Percentiles rank a stretch among this genome's conserved stretches.
Evolutionary conservation across 169 alveolate genomes (phyloP).

Genomic region (Amoebophrya sp.): DNA sequence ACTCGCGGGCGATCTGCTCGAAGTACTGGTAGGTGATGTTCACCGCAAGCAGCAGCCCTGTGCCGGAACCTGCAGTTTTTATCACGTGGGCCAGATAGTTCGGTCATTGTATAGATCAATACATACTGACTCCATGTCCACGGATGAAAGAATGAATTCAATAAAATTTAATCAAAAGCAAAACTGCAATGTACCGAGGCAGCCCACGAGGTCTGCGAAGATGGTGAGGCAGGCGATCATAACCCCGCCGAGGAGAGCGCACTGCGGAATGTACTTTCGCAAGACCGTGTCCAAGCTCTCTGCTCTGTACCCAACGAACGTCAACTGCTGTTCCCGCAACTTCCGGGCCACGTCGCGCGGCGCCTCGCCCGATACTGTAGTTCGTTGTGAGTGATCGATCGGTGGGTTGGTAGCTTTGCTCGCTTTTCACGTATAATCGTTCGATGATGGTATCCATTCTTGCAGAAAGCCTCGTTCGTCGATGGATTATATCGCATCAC

Average conservation of each 20-base stretch:
- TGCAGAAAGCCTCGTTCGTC: too few species aligned
- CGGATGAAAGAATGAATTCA: too few species aligned
- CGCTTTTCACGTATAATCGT: too few species aligned
- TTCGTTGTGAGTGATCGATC: too few species aligned
- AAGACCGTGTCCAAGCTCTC: not conserved
- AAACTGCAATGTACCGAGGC: too few species aligned
- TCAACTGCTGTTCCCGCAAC: not conserved
- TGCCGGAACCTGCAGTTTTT: not conserved
- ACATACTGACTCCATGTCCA: too few species aligned
- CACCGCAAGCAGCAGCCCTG: not conserved
- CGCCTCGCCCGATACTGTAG: not conserved
- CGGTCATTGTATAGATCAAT: too few species aligned
- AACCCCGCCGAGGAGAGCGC: not conserved
- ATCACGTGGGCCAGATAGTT: too few species aligned
- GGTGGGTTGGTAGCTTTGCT: too few species aligned
- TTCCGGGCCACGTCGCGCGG: not conserved
- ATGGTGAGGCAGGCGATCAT: not conserved
- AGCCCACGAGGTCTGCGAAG: not conserved
- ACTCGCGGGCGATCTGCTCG: not conserved
- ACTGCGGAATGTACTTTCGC: not conserved
- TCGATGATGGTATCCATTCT: too few species aligned
- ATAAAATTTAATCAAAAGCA: too few species aligned
- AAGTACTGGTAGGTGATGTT: not conserved
- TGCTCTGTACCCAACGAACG: not conserved
- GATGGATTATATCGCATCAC: too few species aligned